These are phyloP conservation scores for Saksenaea vasiformis DNA, from an alignment of 371 early-diverging fungal genomes.

Conservation along the genomic window DNA sequence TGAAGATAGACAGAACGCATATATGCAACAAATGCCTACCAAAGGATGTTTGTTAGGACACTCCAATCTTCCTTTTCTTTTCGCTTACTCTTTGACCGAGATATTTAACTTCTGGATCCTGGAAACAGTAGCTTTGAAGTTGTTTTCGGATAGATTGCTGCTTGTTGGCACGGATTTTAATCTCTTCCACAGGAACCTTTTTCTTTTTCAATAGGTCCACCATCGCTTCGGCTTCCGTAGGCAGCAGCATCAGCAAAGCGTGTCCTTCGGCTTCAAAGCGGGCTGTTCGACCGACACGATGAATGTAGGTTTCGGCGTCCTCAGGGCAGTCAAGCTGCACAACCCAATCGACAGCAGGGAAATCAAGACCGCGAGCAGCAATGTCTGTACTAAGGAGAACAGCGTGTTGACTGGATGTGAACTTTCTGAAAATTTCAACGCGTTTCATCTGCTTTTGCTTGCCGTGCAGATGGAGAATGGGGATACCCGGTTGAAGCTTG, in stretches of 20 bases:
- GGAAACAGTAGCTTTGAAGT: slow-evolving; percentile 89
- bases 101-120: slow-evolving; percentile 94
- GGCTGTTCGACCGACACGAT: slow-evolving; percentile 98
- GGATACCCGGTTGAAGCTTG: slow-evolving; percentile 92
- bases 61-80: not conserved
- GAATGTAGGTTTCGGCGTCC: slow-evolving; percentile 95
- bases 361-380: slow-evolving; percentile 98
- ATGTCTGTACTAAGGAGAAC: slow-evolving; percentile 96
- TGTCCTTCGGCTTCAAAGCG: slow-evolving; percentile 89
- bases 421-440: slow-evolving; percentile 88
- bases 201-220: slow-evolving; percentile 65
- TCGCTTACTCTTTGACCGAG: slow-evolving; percentile 79
- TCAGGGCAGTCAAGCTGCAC: slow-evolving; percentile 98
- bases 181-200: slow-evolving; percentile 84
- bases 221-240: slow-evolving; percentile 89
- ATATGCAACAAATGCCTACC: slow-evolving; percentile 89
- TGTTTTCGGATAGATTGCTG: slow-evolving; percentile 77
- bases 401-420: slow-evolving; percentile 71
- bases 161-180: slow-evolving; percentile 80
- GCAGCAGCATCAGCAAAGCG: slow-evolving; percentile 83
- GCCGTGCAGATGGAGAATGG: slow-evolving; percentile 91
- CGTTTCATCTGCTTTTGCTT: slow-evolving; percentile 95
- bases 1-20: slow-evolving; percentile 90
- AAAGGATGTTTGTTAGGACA: not conserved
- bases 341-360: slow-evolving; percentile 98